These are phyloP conservation scores for Phytophthora tentaculata DNA, from an alignment of 352 stramenopile genomes.

Conservation along the genomic window DNA sequence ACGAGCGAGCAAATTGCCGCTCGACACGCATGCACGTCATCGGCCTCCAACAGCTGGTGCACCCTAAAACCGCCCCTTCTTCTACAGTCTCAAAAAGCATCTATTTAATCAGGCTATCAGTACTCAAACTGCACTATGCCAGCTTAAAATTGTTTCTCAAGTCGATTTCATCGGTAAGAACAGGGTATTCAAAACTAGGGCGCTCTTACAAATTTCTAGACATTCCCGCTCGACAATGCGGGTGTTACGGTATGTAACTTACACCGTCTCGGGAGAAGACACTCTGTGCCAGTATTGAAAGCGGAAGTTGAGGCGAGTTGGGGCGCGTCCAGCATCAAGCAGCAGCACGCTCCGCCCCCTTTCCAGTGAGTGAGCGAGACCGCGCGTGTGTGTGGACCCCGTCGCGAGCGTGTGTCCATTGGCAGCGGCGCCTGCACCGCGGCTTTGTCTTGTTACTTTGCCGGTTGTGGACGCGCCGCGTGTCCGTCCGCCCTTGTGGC, in stretches of 20 bases:
- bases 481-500: conserved; percentile 26
- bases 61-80: not conserved
- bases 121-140: not conserved
- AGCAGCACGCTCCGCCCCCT: conserved; percentile 5
- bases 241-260: conserved; percentile 23
- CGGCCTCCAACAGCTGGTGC: conserved; percentile 4
- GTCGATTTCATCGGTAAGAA: not conserved
- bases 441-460: conserved; percentile 23
- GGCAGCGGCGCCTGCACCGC: conserved; percentile 20
- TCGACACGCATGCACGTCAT: not conserved
- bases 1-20: not conserved
- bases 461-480: conserved; percentile 18
- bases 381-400: conserved; percentile 2
- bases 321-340: conserved; percentile 13
- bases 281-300: conserved; percentile 26
- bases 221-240: conserved; percentile 11
- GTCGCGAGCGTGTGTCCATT: conserved; percentile 20
- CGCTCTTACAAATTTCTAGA: not conserved
- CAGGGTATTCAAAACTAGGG: conserved; percentile 4
- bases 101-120: conserved; percentile 1
- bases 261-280: conserved; percentile 12
- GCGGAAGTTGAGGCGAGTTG: conserved; percentile 10
- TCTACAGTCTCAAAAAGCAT: not conserved
- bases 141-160: not conserved
- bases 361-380: conserved; percentile 19